Percentiles rank a stretch among this genome's conserved stretches.
Conservation (phyloP, 306 rosid species). For the Albizia julibrissin region DNA sequence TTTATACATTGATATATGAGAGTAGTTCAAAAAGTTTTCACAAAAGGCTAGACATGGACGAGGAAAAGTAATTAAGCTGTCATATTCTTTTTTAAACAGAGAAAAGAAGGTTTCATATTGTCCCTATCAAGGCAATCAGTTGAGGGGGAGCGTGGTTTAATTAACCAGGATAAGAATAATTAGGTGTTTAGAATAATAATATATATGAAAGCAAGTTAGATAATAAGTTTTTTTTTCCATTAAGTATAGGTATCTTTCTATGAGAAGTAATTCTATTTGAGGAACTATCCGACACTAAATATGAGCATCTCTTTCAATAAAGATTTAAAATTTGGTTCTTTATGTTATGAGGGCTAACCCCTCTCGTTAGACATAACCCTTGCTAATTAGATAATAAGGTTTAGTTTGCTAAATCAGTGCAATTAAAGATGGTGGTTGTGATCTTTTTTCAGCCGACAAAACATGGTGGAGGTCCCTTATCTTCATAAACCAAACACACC, state of each 20-base stretch:
- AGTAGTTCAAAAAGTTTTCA: background rate
- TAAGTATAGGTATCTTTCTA: no score
- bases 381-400: background rate
- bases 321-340: no score
- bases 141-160: background rate
- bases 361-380: no score
- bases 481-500: slow-evolving; percentile 42
- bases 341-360: no score
- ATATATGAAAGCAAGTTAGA: background rate
- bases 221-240: no score
- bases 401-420: slow-evolving; percentile 19
- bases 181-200: background rate
- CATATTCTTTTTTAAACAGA: background rate
- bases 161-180: background rate
- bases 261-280: no score
- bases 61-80: background rate
- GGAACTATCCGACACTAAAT: no score
- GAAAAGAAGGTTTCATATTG: background rate
- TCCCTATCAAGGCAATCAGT: background rate
- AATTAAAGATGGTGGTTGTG: slow-evolving; percentile 34
- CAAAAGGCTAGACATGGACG: background rate
- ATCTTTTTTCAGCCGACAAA: slow-evolving; percentile 57
- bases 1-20: background rate
- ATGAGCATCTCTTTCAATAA: fast-evolving
- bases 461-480: slow-evolving; percentile 57